Evolutionary conservation across 495 filamentous ascomycete species (phyloP).

Genomic region (Annulohypoxylon maeteangense): DNA sequence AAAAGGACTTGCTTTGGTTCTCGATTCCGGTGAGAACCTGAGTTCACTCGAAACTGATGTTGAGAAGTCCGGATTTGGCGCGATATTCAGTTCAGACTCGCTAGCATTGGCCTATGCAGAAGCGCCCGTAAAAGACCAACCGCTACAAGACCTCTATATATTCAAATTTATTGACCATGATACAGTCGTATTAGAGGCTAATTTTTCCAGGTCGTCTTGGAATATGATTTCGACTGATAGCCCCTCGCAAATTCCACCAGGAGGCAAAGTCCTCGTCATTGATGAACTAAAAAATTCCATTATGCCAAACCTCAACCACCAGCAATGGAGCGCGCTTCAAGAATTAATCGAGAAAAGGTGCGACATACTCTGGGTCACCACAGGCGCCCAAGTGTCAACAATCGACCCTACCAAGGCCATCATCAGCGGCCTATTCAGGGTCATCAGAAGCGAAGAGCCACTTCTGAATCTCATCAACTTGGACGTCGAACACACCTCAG

Average conservation of each 20-base stretch:
- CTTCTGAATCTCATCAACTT: slow-evolving; percentile 42
- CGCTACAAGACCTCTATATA: background rate
- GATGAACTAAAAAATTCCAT: background rate
- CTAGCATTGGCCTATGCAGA: background rate
- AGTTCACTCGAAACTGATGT: background rate
- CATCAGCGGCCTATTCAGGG: slow-evolving; percentile 43
- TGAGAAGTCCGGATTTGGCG: background rate
- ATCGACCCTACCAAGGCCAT: slow-evolving; percentile 45
- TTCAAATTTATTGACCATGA: background rate
- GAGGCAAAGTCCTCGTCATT: background rate
- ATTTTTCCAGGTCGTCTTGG: background rate
- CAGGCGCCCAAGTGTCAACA: slow-evolving; percentile 44
- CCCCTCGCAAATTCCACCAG: background rate
- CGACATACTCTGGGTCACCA: slow-evolving; percentile 50
- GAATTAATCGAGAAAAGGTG: background rate
- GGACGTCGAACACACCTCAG: slow-evolving; percentile 38
- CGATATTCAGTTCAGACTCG: background rate
- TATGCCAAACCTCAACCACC: background rate
- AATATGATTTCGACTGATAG: background rate
- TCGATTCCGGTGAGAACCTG: background rate
- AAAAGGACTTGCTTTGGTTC: background rate
- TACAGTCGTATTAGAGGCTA: background rate
- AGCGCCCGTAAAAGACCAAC: background rate
- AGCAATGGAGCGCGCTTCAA: slow-evolving; percentile 34
- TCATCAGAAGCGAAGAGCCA: slow-evolving; percentile 45